A percentile compares a stretch with the other conserved stretches of the same genome.
Conservation (phyloP, 169 alveolate genomes). For the Pseudocohnilembus persalinus region DNA sequence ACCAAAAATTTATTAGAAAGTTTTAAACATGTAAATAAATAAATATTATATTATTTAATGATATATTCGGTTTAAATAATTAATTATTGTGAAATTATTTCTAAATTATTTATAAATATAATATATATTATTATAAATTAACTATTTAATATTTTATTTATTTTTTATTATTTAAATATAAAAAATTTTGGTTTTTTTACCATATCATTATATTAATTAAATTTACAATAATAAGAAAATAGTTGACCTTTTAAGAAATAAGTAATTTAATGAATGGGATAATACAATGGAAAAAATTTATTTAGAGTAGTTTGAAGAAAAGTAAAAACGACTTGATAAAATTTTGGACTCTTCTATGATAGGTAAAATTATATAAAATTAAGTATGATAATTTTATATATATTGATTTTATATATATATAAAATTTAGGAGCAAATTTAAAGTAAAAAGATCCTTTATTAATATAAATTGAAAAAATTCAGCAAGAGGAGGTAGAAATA, state of each 20-base stretch:
- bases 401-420: constrained; percentile 13
- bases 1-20: constrained; percentile 20
- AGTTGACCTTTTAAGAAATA: not conserved
- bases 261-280: constrained; percentile 7
- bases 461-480: constrained; percentile 27
- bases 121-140: too few relatives aligned
- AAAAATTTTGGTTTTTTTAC: too few relatives aligned
- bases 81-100: too few relatives aligned
- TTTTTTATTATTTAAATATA: too few relatives aligned
- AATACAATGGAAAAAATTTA: constrained; percentile 23
- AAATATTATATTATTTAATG: too few relatives aligned
- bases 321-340: constrained; percentile 1
- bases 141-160: too few relatives aligned
- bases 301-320: not conserved
- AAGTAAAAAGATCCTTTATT: constrained; percentile 31
- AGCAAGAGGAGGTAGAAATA: constrained; percentile 14
- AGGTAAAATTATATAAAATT: not conserved
- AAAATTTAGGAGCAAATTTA: constrained; percentile 12
- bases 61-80: too few relatives aligned
- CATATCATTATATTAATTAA: too few relatives aligned
- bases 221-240: too few relatives aligned
- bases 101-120: too few relatives aligned
- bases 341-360: not conserved
- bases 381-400: not conserved
- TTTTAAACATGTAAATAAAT: constrained; percentile 26